A percentile compares a stretch with the other conserved stretches of the same genome.
Conservation (phyloP, 2,329 filamentous ascomycete species). For the Nannizzia gypsea region DNA sequence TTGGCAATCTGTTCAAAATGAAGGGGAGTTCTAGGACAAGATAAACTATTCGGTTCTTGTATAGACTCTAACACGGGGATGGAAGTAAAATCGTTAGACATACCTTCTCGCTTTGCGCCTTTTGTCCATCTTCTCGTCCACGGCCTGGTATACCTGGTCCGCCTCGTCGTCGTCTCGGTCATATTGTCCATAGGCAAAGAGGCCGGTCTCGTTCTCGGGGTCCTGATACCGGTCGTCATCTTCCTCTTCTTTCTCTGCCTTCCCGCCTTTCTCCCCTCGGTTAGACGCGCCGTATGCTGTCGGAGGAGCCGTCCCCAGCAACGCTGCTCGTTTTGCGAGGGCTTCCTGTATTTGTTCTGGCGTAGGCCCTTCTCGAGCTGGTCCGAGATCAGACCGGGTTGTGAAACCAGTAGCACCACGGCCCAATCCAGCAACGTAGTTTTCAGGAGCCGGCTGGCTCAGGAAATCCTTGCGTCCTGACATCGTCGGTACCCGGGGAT, state of each 20-base stretch:
- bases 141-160: constrained; percentile 85
- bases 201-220: constrained; percentile 88
- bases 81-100: constrained; percentile 34
- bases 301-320: constrained; percentile 60
- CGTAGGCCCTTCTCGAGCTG: constrained; percentile 85
- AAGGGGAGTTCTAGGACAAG: constrained; percentile 42
- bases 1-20: constrained; percentile 67
- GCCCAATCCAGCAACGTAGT: constrained; percentile 90
- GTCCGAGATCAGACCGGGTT: constrained; percentile 89
- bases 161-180: constrained; percentile 97
- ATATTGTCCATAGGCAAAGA: constrained; percentile 92
- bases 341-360: constrained; percentile 98
- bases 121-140: constrained; percentile 95
- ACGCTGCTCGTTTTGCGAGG: constrained; percentile 81
- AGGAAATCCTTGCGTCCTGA: constrained; percentile 70
- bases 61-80: constrained; percentile 16
- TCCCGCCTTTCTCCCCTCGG: constrained; percentile 52
- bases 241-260: constrained; percentile 57
- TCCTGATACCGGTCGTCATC: constrained; percentile 81
- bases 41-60: constrained; percentile 52
- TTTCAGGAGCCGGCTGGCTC: constrained; percentile 71
- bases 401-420: constrained; percentile 97
- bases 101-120: constrained; percentile 77
- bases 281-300: constrained; percentile 56
- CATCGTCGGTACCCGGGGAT: constrained; percentile 31